These are phyloP conservation scores for Xylaria multiplex DNA, from an alignment of 2,329 filamentous ascomycete species.

Conservation along the genomic window DNA sequence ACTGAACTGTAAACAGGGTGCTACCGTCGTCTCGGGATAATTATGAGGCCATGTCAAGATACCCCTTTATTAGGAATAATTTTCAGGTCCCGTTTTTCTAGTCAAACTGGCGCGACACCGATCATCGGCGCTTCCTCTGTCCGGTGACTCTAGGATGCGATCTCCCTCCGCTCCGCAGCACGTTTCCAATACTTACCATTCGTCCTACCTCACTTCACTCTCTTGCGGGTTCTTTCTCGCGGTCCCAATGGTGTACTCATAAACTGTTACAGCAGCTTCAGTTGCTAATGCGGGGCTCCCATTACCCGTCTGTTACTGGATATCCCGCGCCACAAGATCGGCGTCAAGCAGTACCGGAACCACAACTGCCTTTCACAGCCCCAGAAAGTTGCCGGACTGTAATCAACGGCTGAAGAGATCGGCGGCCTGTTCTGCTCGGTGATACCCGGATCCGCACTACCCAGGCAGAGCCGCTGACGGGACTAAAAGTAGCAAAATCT, in stretches of 20 bases:
- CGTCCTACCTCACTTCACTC: slow-evolving; percentile 3
- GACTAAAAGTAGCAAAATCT: no score
- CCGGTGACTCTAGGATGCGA: neutral
- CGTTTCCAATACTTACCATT: neutral
- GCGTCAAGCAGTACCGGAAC: slow-evolving; percentile 7
- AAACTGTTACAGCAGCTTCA: neutral
- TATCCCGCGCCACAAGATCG: slow-evolving; percentile 28
- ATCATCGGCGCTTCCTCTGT: neutral
- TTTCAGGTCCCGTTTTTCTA: neutral
- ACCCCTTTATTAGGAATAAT: neutral
- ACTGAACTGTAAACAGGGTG: neutral
- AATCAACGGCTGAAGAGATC: neutral
- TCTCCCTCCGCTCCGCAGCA: slow-evolving; percentile 2
- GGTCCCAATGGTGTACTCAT: neutral
- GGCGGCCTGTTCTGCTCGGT: no score
- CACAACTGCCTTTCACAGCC: slow-evolving; percentile 8
- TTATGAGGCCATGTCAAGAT: neutral
- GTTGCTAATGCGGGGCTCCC: neutral
- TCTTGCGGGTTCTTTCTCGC: neutral
- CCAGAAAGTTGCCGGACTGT: neutral
- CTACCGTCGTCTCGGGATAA: slow-evolving; percentile 11
- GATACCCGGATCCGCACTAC: no score
- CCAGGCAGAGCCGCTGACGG: no score
- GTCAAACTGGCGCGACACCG: neutral
- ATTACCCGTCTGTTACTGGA: neutral